phyloP scores from a whole-genome alignment of 2,329 filamentous ascomycete genomes.

The Aspergillus fischeri region DNA sequence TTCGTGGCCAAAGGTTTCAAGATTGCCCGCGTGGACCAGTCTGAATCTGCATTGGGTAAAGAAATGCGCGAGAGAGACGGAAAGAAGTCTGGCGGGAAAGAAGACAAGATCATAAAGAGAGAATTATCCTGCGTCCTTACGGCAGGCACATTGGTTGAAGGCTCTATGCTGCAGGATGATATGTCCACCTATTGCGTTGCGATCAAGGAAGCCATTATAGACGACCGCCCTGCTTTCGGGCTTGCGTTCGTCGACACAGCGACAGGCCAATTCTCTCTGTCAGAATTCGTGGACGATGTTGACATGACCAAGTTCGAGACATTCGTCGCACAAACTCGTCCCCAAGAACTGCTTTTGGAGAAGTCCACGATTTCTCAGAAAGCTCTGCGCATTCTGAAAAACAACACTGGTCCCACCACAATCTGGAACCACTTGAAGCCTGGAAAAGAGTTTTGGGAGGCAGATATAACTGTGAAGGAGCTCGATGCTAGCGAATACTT shows the following conservation, averaged over 20 bases:
- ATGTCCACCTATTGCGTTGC: slow-evolving; percentile 96
- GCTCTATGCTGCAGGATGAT: slow-evolving; percentile 94
- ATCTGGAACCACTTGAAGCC: slow-evolving; percentile 94
- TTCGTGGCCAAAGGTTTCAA: slow-evolving; percentile 98
- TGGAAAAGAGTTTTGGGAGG: slow-evolving; percentile 84
- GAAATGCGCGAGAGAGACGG: slow-evolving; percentile 92
- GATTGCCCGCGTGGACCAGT: slow-evolving; percentile 92
- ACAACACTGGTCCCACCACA: slow-evolving; percentile 86
- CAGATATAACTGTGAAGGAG: slow-evolving; percentile 75
- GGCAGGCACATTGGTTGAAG: slow-evolving; percentile 87
- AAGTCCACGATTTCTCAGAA: slow-evolving; percentile 84
- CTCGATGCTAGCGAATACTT: slow-evolving; percentile 80
- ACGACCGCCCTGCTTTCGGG: slow-evolving; percentile 78
- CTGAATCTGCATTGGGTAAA: slow-evolving; percentile 91
- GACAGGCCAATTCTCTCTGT: slow-evolving; percentile 91
- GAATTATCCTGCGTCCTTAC: slow-evolving; percentile 90
- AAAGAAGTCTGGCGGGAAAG: slow-evolving; percentile 54
- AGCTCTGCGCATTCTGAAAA: slow-evolving; percentile 87
- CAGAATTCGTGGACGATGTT: slow-evolving; percentile 84
- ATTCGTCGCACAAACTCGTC: slow-evolving; percentile 85
- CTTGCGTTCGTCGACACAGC: slow-evolving; percentile 93
- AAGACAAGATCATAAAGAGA: slow-evolving; percentile 88
- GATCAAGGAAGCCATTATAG: slow-evolving; percentile 73
- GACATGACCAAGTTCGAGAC: slow-evolving; percentile 98
- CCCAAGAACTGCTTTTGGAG: slow-evolving; percentile 83